Evolutionary conservation across 2,329 filamentous ascomycete genomes (phyloP).

Genomic region (Xylariaceae sp.): DNA sequence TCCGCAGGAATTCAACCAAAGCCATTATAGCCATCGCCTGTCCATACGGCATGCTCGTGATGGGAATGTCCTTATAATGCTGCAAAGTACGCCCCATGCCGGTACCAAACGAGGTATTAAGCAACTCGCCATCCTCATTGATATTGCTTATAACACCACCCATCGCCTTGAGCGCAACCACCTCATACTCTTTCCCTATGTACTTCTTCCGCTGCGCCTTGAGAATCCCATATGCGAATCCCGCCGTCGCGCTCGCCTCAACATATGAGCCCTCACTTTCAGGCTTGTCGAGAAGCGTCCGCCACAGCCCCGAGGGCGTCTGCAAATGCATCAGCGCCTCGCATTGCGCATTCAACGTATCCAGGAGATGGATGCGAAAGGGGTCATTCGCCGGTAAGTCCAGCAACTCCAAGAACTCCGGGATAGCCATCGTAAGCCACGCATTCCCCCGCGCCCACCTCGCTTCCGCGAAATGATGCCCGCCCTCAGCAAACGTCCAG

Average conservation of each 20-base stretch:
- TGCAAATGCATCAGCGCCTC: conserved; percentile 59
- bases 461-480: conserved; percentile 56
- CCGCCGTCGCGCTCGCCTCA: conserved; percentile 72
- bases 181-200: conserved; percentile 56
- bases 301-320: conserved; percentile 60
- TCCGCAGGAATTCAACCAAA: conserved; percentile 65
- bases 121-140: conserved; percentile 61
- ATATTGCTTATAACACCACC: conserved; percentile 63
- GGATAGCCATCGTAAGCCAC: conserved; percentile 80
- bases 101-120: conserved; percentile 73
- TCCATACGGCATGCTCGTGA: conserved; percentile 79
- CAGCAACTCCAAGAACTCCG: conserved; percentile 71
- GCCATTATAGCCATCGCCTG: conserved; percentile 84
- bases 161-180: conserved; percentile 59
- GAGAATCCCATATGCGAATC: conserved; percentile 74
- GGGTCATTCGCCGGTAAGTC: conserved; percentile 59
- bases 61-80: conserved; percentile 70
- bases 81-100: conserved; percentile 68
- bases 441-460: conserved; percentile 58
- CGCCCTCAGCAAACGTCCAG: conserved; percentile 68
- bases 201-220: conserved; percentile 68
- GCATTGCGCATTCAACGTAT: conserved; percentile 64
- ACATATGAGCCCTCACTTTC: conserved; percentile 64
- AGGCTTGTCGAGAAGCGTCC: conserved; percentile 65
- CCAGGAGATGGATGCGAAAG: conserved; percentile 53